Evolutionary conservation across 352 stramenopile species (phyloP), one percentile per base, ranked within the genome.

Genomic region (Globisporangium heterothallicum): DNA sequence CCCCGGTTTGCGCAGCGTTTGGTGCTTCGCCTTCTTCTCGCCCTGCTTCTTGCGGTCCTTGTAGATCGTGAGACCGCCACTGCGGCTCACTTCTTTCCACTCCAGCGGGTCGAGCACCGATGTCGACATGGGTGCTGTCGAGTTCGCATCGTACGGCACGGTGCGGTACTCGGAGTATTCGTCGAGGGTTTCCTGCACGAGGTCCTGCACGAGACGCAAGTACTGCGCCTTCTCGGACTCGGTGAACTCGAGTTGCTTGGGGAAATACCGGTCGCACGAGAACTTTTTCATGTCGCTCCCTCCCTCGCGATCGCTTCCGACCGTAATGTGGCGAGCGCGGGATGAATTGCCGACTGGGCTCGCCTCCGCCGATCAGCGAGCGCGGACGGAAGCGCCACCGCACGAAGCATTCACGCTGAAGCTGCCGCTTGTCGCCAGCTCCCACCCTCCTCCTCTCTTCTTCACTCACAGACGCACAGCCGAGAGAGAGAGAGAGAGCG

Each of bases 1-100:
- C 22, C 19, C 53, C 4, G 53, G 42, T n/a, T 29, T 32, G 18
- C 43, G 53, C 14, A 59, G 43, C 18, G 30, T 22, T 38, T 59
- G 53, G 25, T 9, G 2, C 27, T 27, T 26, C 22, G 41, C 0
- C 16, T 16, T 19, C 41, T 36, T 53, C 52, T 68, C 66, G 25
- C 49, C 49, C 0, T 42, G 56, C 30, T 71, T 59, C 6, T 63
- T 36, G 21, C 46, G 48, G 22, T 75, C 66, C 32, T 74, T 75
- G 50, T 74, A 75, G 2, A 67, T 56, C 16, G 67, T 64, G 51
- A 78, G 61, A 24, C 73, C 70, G 38, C 63, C 58, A 18, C 65
- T 49, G 4, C 55, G 66, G 43, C 56, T 61, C 32, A 71, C 56
- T 27, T 72, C 44, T 49, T 66, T 73, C 69, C 69, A 78, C 44